Conservation (phyloP, 495 filamentous ascomycete species). For the Aspergillus cristatus region DNA sequence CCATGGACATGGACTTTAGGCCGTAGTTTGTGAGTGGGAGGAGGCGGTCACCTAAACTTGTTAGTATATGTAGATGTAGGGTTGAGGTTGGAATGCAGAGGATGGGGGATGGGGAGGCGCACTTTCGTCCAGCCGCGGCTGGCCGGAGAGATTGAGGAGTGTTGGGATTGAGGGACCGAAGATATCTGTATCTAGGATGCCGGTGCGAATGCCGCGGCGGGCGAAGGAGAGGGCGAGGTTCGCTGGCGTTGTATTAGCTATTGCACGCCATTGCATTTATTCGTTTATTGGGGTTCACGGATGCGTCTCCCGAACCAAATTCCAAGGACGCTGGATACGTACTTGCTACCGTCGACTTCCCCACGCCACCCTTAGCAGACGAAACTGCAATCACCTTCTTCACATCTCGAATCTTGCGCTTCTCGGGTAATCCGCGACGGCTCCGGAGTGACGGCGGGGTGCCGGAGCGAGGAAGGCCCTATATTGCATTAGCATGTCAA, state of each 20-base stretch:
- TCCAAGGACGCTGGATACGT: background rate
- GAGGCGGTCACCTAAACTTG: slow-evolving; percentile 59
- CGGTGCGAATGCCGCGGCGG: slow-evolving; percentile 64
- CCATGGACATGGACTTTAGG: slow-evolving; percentile 97
- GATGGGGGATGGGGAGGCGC: slow-evolving; percentile 8
- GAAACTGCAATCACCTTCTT: slow-evolving; percentile 84
- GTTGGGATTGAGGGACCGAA: slow-evolving; percentile 95
- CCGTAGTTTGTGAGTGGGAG: slow-evolving; percentile 91
- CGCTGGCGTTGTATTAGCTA: slow-evolving; percentile 35
- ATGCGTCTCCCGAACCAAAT: no score
- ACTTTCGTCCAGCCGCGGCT: slow-evolving; percentile 61
- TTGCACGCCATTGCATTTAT: no score
- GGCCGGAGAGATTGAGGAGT: slow-evolving; percentile 66
- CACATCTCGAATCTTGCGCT: slow-evolving; percentile 70
- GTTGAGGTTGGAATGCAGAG: background rate
- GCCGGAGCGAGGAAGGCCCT: slow-evolving; percentile 78
- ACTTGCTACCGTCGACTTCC: slow-evolving; percentile 91
- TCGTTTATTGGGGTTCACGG: no score
- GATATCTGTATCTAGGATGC: slow-evolving; percentile 91
- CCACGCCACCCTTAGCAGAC: slow-evolving; percentile 93
- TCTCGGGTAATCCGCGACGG: slow-evolving; percentile 74
- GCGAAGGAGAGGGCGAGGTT: slow-evolving; percentile 85
- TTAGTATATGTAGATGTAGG: background rate
- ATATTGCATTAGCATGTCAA: background rate
- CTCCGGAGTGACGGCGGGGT: slow-evolving; percentile 63